Evolutionary conservation across 2,329 filamentous ascomycete species (phyloP).

Genomic region (Clonostachys byssicola): DNA sequence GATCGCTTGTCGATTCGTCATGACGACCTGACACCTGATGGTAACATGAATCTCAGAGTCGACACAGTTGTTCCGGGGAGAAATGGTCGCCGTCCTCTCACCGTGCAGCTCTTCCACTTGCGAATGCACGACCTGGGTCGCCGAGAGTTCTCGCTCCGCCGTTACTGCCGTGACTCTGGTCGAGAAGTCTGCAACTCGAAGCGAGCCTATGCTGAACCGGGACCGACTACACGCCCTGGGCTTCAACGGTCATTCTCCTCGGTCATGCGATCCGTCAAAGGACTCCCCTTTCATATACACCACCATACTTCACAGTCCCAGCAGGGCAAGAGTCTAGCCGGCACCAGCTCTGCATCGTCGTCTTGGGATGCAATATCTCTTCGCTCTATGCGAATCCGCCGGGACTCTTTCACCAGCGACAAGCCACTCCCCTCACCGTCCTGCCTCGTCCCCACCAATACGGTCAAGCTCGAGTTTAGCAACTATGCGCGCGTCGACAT

Average conservation of each 20-base stretch:
- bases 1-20: slow-evolving; percentile 80
- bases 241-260: slow-evolving; percentile 42
- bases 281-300: slow-evolving; percentile 20
- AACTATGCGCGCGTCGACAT: slow-evolving; percentile 95
- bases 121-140: slow-evolving; percentile 88
- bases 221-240: slow-evolving; percentile 20
- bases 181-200: slow-evolving; percentile 87
- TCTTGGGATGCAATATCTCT: slow-evolving; percentile 4
- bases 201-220: slow-evolving; percentile 46
- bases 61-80: slow-evolving; percentile 63
- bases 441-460: slow-evolving; percentile 59
- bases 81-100: slow-evolving; percentile 58
- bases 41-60: slow-evolving; percentile 93
- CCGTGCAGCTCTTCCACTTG: slow-evolving; percentile 80
- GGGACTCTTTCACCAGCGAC: slow-evolving; percentile 8
- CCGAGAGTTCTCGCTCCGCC: slow-evolving; percentile 83
- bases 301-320: slow-evolving; percentile 2
- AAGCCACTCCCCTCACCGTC: slow-evolving; percentile 24
- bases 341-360: slow-evolving; percentile 1
- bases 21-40: slow-evolving; percentile 84
- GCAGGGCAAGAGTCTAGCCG: slow-evolving; percentile 4
- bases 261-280: slow-evolving; percentile 40
- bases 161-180: slow-evolving; percentile 90
- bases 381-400: slow-evolving; percentile 4
- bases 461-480: slow-evolving; percentile 87